phyloP scores from a whole-genome alignment of 371 early-diverging fungal species.

The Mortierella sp. region DNA sequence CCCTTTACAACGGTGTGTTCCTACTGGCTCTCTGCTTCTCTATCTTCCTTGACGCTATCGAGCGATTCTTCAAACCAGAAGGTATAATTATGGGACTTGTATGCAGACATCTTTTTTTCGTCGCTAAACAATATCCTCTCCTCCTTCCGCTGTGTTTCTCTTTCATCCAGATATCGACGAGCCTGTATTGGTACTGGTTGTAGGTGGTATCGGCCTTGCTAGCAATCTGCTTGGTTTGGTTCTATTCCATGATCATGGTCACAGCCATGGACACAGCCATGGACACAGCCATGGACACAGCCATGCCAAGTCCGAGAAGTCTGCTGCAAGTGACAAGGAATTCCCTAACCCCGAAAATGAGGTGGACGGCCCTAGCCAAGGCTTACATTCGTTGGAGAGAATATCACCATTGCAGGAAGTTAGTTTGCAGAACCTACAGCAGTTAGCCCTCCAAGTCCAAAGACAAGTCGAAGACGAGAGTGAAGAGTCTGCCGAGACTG shows the following conservation, averaged over 20 bases:
- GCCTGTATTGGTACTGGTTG: constrained; percentile 84
- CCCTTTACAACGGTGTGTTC: constrained; percentile 91
- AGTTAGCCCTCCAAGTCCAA: constrained; percentile 35
- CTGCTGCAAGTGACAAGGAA: background rate
- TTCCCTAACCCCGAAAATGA: constrained; percentile 2
- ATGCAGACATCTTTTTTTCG: no score
- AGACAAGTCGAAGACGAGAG: constrained; percentile 22
- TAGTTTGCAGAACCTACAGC: constrained; percentile 35
- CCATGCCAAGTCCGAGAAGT: background rate
- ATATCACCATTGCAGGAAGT: constrained; percentile 33
- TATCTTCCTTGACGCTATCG: constrained; percentile 89
- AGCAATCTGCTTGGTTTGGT: constrained; percentile 88
- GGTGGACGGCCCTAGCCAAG: background rate
- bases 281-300: constrained; percentile 47
- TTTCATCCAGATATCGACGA: constrained; percentile 66
- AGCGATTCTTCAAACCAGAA: constrained; percentile 81
- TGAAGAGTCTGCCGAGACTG: constrained; percentile 12
- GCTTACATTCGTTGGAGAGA: constrained; percentile 31
- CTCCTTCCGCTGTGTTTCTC: constrained; percentile 1
- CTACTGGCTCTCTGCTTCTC: constrained; percentile 91
- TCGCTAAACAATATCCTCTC: background rate
- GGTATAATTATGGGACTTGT: constrained; percentile 36
- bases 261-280: constrained; percentile 58
- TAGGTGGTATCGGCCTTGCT: constrained; percentile 85
- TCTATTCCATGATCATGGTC: constrained; percentile 77